Conservation (phyloP, 176 grass and related monocot species). For the Rhynchospora tenuis region DNA sequence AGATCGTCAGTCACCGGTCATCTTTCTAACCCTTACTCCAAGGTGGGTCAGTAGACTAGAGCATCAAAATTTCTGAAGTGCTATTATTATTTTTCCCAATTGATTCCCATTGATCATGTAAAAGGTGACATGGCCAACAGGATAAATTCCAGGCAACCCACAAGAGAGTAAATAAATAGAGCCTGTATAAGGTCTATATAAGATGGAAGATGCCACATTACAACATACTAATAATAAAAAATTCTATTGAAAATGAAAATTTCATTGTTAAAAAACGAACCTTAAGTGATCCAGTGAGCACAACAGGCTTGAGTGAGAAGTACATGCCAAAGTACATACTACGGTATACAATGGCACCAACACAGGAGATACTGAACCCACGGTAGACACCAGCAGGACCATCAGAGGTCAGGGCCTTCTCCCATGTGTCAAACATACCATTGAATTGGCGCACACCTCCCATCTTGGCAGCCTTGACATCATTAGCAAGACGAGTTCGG, state of each 20-base stretch:
- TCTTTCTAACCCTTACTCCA: too few species aligned
- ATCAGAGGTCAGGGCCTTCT: constrained; percentile 39
- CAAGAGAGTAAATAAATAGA: too few species aligned
- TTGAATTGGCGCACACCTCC: constrained; percentile 57
- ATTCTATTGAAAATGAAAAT: not conserved
- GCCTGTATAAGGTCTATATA: not conserved
- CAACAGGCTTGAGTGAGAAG: constrained; percentile 51
- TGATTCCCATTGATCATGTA: too few species aligned
- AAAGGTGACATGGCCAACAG: too few species aligned
- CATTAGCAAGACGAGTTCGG: constrained; percentile 54
- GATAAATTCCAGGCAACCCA: too few species aligned
- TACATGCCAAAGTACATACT: constrained; percentile 66
- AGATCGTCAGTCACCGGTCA: too few species aligned
- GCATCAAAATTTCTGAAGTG: not conserved
- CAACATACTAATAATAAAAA: not conserved
- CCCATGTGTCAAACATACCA: constrained; percentile 49
- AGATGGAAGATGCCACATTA: not conserved
- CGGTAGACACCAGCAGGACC: constrained; percentile 48
- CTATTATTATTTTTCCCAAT: too few species aligned
- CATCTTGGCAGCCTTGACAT: constrained; percentile 46
- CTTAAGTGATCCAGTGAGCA: constrained; percentile 38
- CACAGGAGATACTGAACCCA: constrained; percentile 57
- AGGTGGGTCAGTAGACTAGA: too few species aligned
- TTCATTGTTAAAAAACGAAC: constrained; percentile 16
- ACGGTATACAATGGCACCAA: constrained; percentile 56